Base-by-base conservation (phyloP, 2,329 filamentous ascomycete genomes). In the Nothophoma quercina region DNA sequence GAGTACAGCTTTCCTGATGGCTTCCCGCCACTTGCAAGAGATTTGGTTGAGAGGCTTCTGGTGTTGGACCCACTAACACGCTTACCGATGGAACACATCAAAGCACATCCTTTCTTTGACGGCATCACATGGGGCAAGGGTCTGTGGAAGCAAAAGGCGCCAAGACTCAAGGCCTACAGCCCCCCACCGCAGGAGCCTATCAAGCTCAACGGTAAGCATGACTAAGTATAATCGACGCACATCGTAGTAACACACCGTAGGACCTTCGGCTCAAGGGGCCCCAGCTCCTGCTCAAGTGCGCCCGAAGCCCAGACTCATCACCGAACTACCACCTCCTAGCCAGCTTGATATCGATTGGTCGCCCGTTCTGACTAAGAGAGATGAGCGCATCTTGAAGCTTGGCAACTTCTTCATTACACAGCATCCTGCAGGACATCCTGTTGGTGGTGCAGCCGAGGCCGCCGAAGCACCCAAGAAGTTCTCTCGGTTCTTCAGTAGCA, bases 341-440 rank as follows among this genome's bases (percentile, higher is more conserved):
- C 95, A 98, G 73, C 80, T 99, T 21, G 95, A 99, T 69, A 96
- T 99, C 51, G 95, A 99, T 75, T 99, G 95, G 95, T 97, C 93
- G 0, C 95, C 95, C 1, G 93, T 99, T 4, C 79, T 99, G 48
- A 97, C 90, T 8, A 87, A 88, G 67, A 88, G 86, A 54, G 97
- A 98, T 68, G 95, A 99, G 75, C 86, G 95, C 28, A 99, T 99
- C 62, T 75, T 99, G 58, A 97, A 96, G 73, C 81, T 99, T 18
- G 95, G 95, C 2, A 96, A 99, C 67, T 78, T 97, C 58, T 85
- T 92, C 74, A 93, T 99, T 7, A 82, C 90, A 30, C 89, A 91
- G 5, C 85, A 90, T 2, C 89, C 93, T 8, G 83, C 92, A 45
- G 83, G 89, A 8, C 89, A 90, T 67, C 90, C 87, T 56, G 85